These are phyloP conservation scores for Striga hermonthica DNA, from an alignment of 305 asterid genomes.

Conservation along the genomic window DNA sequence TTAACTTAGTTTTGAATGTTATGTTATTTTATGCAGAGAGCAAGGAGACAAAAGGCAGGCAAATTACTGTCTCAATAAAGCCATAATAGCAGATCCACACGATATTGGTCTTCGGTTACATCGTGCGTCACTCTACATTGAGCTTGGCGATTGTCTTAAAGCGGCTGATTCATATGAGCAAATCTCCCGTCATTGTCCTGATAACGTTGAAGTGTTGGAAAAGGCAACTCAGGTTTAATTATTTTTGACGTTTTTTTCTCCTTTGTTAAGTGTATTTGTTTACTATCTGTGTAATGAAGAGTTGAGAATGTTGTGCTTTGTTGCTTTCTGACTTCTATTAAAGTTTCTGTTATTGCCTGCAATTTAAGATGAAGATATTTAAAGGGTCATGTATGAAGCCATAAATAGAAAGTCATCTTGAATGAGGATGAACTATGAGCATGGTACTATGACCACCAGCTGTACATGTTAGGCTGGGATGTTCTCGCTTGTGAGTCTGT, in stretches of 20 bases:
- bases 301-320: constrained; percentile 16
- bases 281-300: constrained; percentile 4
- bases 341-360: constrained; percentile 15
- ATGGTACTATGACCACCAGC: constrained; percentile 5
- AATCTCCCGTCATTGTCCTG: constrained; percentile 55
- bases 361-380: constrained; percentile 3
- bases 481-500: not conserved
- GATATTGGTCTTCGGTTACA: constrained; percentile 52
- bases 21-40: constrained; percentile 40
- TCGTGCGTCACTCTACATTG: constrained; percentile 60
- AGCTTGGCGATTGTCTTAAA: constrained; percentile 56
- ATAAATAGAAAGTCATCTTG: constrained; percentile 22
- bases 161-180: constrained; percentile 72
- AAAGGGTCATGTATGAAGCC: constrained; percentile 4
- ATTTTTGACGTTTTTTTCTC: constrained; percentile 1
- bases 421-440: constrained; percentile 1
- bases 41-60: constrained; percentile 59
- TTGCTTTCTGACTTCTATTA: not conserved
- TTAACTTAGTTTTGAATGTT: constrained; percentile 19
- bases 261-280: constrained; percentile 7
- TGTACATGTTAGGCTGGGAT: not conserved
- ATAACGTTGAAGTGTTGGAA: constrained; percentile 43
- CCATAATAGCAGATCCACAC: constrained; percentile 69
- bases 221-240: constrained; percentile 47
- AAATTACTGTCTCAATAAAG: constrained; percentile 59